Evolutionary conservation across 1,284 basidiomycete species (phyloP).

Genomic region (Takashimella koratensis): DNA sequence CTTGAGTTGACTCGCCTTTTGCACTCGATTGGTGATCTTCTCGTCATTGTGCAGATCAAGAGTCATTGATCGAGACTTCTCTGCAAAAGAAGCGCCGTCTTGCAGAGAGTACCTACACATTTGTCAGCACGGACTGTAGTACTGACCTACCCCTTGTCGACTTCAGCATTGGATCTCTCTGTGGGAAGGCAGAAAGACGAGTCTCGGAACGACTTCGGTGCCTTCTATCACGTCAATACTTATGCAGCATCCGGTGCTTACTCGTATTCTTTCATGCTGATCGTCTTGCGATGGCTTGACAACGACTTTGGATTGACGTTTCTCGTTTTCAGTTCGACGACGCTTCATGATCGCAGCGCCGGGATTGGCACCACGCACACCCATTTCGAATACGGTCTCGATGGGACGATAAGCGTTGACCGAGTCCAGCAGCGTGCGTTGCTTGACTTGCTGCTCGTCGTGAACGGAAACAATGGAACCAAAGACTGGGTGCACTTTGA

Average conservation of each 20-base stretch:
- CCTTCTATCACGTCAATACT: neutral
- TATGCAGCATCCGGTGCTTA: constrained; percentile 6
- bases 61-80: constrained; percentile 73
- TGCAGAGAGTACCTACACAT: constrained; percentile 70
- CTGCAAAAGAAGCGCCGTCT: constrained; percentile 77
- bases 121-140: neutral
- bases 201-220: constrained; percentile 60
- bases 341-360: constrained; percentile 81
- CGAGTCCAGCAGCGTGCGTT: constrained; percentile 58
- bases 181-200: constrained; percentile 88
- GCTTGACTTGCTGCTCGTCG: constrained; percentile 8
- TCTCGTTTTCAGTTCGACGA: constrained; percentile 61
- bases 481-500: neutral
- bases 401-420: constrained; percentile 78
- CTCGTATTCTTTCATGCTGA: constrained; percentile 7
- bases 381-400: constrained; percentile 92
- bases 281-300: neutral
- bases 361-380: constrained; percentile 64
- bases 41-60: constrained; percentile 87
- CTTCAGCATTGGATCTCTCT: constrained; percentile 75
- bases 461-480: constrained; percentile 3
- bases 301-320: constrained; percentile 27
- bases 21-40: constrained; percentile 59
- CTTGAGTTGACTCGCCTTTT: constrained; percentile 61
- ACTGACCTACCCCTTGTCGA: constrained; percentile 76